A percentile compares a stretch with the other conserved stretches of the same genome.
Evolutionary conservation across 2,329 filamentous ascomycete genomes (phyloP).

Genomic region (Alternaria brassicae): DNA sequence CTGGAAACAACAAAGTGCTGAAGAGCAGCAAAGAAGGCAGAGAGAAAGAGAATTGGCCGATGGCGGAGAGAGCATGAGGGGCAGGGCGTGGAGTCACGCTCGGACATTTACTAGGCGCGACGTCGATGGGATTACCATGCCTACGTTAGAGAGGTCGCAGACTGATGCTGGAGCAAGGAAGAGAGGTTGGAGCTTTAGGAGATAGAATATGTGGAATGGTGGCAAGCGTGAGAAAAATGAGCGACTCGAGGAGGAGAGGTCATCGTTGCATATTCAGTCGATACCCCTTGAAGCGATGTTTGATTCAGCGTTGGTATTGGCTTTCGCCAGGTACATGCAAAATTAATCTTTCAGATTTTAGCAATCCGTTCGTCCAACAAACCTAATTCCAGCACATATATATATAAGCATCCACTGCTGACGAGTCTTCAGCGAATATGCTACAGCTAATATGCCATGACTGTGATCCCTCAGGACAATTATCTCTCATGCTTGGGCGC

Average conservation of each 20-base stretch:
- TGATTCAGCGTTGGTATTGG: neutral
- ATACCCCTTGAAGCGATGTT: slow-evolving; percentile 3
- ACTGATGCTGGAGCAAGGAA: slow-evolving; percentile 18
- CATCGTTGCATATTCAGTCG: neutral
- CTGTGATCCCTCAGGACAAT: too few species aligned
- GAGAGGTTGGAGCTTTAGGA: slow-evolving; percentile 29
- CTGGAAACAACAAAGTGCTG: slow-evolving; percentile 52
- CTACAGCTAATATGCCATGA: neutral
- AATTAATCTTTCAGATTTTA: neutral
- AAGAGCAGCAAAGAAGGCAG: slow-evolving; percentile 36
- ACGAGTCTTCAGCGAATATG: fast-evolving
- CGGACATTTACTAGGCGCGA: slow-evolving; percentile 33
- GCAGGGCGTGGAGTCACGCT: slow-evolving; percentile 29
- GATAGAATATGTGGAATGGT: neutral
- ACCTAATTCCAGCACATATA: too few species aligned
- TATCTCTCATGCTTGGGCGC: too few species aligned
- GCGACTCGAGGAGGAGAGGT: neutral
- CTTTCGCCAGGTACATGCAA: neutral
- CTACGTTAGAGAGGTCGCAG: slow-evolving; percentile 12
- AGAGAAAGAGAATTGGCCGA: slow-evolving; percentile 23
- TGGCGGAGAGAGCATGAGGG: slow-evolving; percentile 27
- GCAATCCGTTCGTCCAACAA: too few species aligned
- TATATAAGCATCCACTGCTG: neutral
- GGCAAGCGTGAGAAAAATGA: neutral
- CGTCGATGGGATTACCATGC: neutral